A percentile compares a stretch with the other conserved stretches of the same genome.
These are phyloP conservation scores for Penicillium crystallinum DNA, from an alignment of 495 filamentous ascomycete species.

Conservation along the genomic window DNA sequence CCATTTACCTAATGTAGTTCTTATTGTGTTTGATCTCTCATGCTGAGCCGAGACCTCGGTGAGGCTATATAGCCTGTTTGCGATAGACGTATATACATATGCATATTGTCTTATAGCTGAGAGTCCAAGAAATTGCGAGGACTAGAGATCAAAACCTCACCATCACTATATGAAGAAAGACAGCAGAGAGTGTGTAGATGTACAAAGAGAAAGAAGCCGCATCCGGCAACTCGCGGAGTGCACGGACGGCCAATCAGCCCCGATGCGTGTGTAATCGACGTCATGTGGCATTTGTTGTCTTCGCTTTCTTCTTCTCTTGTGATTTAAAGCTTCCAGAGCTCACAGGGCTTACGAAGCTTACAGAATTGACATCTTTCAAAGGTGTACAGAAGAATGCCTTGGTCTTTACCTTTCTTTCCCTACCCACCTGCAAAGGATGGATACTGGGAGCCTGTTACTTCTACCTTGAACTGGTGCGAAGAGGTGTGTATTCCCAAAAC, in stretches of 20 bases:
- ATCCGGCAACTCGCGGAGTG: constrained; percentile 22
- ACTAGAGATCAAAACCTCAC: no score
- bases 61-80: no score
- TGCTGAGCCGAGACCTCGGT: no score
- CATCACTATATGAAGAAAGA: neutral
- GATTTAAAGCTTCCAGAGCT: neutral
- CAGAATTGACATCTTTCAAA: neutral
- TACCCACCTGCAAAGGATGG: constrained; percentile 65
- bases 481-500: constrained; percentile 50
- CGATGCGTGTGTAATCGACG: constrained; percentile 20
- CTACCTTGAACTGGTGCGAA: constrained; percentile 91
- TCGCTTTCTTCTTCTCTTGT: constrained; percentile 1
- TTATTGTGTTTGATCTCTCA: no score
- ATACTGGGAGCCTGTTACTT: constrained; percentile 81
- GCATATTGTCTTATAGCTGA: neutral
- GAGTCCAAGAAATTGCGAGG: no score
- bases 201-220: neutral
- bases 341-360: no score
- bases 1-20: no score
- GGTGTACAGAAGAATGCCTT: constrained; percentile 23
- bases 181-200: neutral
- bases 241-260: constrained; percentile 12
- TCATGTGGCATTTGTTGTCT: constrained; percentile 14
- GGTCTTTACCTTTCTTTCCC: constrained; percentile 53
- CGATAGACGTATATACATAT: neutral